Evolutionary conservation across 805 yeast species (phyloP), one percentile per base, ranked within the genome.

Genomic region (Starmera pachycereana): DNA sequence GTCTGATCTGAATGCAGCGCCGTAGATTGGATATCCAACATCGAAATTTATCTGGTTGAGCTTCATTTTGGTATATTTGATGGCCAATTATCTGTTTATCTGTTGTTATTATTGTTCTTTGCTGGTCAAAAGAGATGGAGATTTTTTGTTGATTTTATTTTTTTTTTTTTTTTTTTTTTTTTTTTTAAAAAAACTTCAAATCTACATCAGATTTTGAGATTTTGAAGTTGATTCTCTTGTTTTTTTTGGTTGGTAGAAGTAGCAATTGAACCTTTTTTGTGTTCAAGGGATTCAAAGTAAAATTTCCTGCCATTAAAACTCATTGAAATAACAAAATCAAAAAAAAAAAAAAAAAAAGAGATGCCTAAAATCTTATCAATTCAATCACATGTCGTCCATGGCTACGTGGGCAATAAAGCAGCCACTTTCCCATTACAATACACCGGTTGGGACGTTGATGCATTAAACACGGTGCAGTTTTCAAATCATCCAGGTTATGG

Each of bases 401-500:
- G 98, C 3, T 82, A 86, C 52, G 98, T 92, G 2, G 98, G 98
- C 1, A 88, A 88, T 57, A 74, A 79, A 42, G 95, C 96, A 0
- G 85, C 92, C 1, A 83, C 90, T 3, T 84, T 92, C 55, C 96
- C 97, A 0, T 62, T 90, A 18, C 97, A 90, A 54, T 65, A 77
- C 33, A 68, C 75, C 35, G 94, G 92, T 0, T 90, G 97, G 96
- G 90, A 92, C 55, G 95, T 89, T 9, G 96, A 90, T 56, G 78
- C 78, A 18, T 67, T 92, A 40, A 86, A 90, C 60, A 86, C 95
- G 1, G 95, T 89, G 16, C 84, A 86, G 53, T 78, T 80, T 50
- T 85, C 96, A 2, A 88, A 90, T 51, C 97, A 90, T 61, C 90
- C 97, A 2, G 97, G 96, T 1, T 87, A 87, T 58, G 85, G 83